A percentile compares a stretch with the other conserved stretches of the same genome.
phyloP scores from a whole-genome alignment of 2,329 filamentous ascomycete genomes.

The Apiospora aurea region DNA sequence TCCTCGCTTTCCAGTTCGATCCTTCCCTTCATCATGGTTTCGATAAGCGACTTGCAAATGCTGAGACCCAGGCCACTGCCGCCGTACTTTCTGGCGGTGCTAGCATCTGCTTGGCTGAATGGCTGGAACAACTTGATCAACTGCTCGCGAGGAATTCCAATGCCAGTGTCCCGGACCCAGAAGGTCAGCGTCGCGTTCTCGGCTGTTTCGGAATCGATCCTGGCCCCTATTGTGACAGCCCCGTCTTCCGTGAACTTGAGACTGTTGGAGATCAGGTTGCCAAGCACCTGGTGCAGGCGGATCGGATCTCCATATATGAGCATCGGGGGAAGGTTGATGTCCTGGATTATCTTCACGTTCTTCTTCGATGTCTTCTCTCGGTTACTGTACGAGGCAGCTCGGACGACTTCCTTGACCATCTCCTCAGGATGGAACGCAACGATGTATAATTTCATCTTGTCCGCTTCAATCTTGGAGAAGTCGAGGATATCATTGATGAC shows the following conservation, averaged over 20 bases:
- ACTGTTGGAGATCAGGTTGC: constrained; percentile 90
- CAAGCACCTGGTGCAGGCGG: constrained; percentile 71
- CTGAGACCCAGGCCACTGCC: constrained; percentile 90
- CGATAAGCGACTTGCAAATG: constrained; percentile 93
- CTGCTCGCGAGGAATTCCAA: constrained; percentile 85
- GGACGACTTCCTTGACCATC: constrained; percentile 71
- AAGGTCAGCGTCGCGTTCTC: constrained; percentile 79
- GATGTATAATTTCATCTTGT: constrained; percentile 82
- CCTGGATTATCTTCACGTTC: constrained; percentile 69
- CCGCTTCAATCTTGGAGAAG: constrained; percentile 92
- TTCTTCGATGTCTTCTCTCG: constrained; percentile 67
- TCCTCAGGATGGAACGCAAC: constrained; percentile 72
- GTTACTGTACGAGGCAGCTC: constrained; percentile 72
- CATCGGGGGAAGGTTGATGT: constrained; percentile 79
- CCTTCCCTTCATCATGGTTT: constrained; percentile 87
- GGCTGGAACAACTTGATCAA: constrained; percentile 88
- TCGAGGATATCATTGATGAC: constrained; percentile 97
- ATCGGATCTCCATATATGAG: constrained; percentile 72
- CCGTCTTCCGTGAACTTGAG: constrained; percentile 93
- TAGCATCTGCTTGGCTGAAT: constrained; percentile 91
- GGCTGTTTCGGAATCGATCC: constrained; percentile 73
- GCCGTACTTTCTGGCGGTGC: constrained; percentile 88
- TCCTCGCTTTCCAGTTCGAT: constrained; percentile 83
- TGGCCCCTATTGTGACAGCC: constrained; percentile 82
- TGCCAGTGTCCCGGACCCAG: constrained; percentile 88